phyloP scores from a whole-genome alignment of 305 asterid species.

The Coffea humblotiana region DNA sequence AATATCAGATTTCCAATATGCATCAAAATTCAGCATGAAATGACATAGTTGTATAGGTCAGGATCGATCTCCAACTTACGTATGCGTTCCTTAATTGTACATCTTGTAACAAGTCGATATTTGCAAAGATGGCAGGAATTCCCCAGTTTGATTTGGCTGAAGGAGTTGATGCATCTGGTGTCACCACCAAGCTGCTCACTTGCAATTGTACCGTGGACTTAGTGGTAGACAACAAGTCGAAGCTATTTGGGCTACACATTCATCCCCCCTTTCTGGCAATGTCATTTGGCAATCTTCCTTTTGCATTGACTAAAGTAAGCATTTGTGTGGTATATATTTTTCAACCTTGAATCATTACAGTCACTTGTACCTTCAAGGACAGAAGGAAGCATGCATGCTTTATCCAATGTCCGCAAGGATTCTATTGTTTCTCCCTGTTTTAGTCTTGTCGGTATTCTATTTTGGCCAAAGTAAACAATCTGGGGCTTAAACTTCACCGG shows the following conservation, averaged over 20 bases:
- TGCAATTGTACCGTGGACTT: slow-evolving; percentile 57
- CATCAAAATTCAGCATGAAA: too few relatives aligned
- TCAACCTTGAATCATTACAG: background rate
- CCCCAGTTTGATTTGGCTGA: slow-evolving; percentile 55
- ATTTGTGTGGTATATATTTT: too few relatives aligned
- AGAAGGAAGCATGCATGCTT: background rate
- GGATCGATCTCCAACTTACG: background rate
- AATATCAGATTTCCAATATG: too few relatives aligned
- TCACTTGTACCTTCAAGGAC: background rate
- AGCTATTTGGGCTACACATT: slow-evolving; percentile 61
- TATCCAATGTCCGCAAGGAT: background rate
- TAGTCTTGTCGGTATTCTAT: background rate
- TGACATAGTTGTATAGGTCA: background rate
- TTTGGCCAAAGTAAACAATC: background rate
- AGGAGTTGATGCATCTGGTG: slow-evolving; percentile 78
- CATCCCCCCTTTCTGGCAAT: slow-evolving; percentile 50
- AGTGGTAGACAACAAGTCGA: slow-evolving; percentile 59
- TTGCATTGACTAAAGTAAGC: slow-evolving; percentile 55
- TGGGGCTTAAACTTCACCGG: background rate
- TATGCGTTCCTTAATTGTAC: background rate
- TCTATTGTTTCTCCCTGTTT: background rate
- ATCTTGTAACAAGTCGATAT: background rate
- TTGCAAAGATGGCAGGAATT: slow-evolving; percentile 51
- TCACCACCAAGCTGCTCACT: slow-evolving; percentile 58
- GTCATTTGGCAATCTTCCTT: slow-evolving; percentile 46